Conservation (phyloP, 1,139 yeast species). For the Pichia sp. region DNA sequence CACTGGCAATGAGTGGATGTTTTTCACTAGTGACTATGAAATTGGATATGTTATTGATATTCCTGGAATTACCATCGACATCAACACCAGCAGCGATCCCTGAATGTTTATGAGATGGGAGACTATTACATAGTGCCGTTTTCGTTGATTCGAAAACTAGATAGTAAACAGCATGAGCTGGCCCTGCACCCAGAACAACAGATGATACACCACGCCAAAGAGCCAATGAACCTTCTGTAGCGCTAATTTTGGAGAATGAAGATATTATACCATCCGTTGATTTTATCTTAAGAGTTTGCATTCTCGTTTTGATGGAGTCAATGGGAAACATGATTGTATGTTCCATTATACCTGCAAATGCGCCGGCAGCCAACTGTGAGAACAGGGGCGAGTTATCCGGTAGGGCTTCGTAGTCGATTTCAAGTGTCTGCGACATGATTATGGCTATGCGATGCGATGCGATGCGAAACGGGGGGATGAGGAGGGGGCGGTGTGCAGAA, state of each 20-base stretch:
- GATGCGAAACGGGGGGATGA: no score
- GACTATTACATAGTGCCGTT: constrained; percentile 38
- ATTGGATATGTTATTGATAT: constrained; percentile 10
- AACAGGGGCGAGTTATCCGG: constrained; percentile 81
- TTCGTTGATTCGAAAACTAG: constrained; percentile 91
- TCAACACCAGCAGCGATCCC: background rate
- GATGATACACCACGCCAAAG: constrained; percentile 95
- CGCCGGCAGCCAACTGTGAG: constrained; percentile 87
- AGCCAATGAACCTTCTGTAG: constrained; percentile 86
- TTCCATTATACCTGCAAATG: constrained; percentile 98
- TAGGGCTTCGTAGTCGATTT: constrained; percentile 82
- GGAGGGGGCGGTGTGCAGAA: no score
- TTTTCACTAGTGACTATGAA: constrained; percentile 49
- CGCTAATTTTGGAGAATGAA: constrained; percentile 66
- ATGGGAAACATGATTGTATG: constrained; percentile 96
- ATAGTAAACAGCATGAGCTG: constrained; percentile 97
- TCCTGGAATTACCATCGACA: background rate
- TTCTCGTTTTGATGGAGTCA: constrained; percentile 90
- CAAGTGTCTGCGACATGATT: constrained; percentile 26
- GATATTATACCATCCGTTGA: constrained; percentile 37
- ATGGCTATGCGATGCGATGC: no score
- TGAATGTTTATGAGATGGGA: constrained; percentile 3
- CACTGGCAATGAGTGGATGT: constrained; percentile 75
- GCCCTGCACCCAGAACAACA: constrained; percentile 97
- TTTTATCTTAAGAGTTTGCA: constrained; percentile 59